phyloP scores from a whole-genome alignment of 75 land plant species.

The Sequoiadendron giganteum region DNA sequence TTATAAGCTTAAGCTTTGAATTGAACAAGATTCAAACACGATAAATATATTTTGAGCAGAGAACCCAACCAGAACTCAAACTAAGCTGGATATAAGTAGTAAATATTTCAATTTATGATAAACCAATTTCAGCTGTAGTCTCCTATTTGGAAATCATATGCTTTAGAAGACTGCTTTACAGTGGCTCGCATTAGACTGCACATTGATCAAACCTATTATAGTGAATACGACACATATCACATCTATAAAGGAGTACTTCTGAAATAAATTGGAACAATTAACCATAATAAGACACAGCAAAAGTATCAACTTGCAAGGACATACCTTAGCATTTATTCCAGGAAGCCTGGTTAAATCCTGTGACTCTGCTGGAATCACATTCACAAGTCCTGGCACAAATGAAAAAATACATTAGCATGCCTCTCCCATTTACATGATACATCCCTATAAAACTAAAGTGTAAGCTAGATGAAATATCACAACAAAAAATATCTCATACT shows the following conservation, averaged over 20 bases:
- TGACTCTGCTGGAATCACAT: not conserved
- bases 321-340: slow-evolving; percentile 6
- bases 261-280: not conserved
- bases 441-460: not conserved
- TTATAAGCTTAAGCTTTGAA: not conserved
- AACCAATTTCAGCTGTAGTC: not conserved
- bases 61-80: not conserved
- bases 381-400: slow-evolving; percentile 4
- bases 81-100: not conserved
- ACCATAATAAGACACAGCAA: not conserved
- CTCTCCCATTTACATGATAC: not conserved
- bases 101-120: not conserved
- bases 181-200: slow-evolving; percentile 6
- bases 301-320: not conserved
- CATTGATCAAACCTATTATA: not conserved
- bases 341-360: not conserved
- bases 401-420: not conserved
- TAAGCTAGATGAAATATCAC: not conserved
- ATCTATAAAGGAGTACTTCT: not conserved
- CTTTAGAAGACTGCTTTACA: not conserved
- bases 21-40: not conserved
- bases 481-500: not conserved
- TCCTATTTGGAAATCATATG: not conserved
- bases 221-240: not conserved
- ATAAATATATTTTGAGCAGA: not conserved